Evolutionary conservation across 148 eudicot species (phyloP).

Genomic region (Cornus suecica): DNA sequence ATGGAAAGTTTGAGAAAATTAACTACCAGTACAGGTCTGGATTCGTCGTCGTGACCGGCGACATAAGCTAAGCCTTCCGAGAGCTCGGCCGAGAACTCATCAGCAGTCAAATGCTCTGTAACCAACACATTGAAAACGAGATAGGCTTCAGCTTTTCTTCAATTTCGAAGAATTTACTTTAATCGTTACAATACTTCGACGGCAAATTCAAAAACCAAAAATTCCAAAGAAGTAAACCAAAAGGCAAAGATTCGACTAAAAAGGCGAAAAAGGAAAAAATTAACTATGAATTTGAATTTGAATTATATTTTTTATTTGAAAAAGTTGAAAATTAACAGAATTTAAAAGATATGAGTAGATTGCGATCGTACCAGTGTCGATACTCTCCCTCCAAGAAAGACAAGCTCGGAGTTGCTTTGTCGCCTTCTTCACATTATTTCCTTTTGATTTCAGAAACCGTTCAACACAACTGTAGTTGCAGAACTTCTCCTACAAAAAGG

Average conservation of each 20-base stretch:
- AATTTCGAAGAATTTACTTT: slow-evolving; percentile 10
- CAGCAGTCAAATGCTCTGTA: slow-evolving; percentile 78
- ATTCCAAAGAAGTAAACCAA: not conserved
- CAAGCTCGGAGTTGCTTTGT: slow-evolving; percentile 74
- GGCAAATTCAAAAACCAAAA: slow-evolving; percentile 3
- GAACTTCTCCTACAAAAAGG: slow-evolving; percentile 66
- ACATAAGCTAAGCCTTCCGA: slow-evolving; percentile 93
- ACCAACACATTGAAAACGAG: not conserved
- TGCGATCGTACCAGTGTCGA: slow-evolving; percentile 53
- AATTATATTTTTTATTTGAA: too few relatives aligned
- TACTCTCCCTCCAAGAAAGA: slow-evolving; percentile 78
- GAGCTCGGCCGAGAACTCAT: slow-evolving; percentile 89
- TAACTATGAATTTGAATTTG: not conserved
- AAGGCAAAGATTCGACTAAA: slow-evolving; percentile 23
- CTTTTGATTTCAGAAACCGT: slow-evolving; percentile 76
- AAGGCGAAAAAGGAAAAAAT: slow-evolving; percentile 4
- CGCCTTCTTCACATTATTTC: slow-evolving; percentile 83
- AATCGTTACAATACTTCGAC: slow-evolving; percentile 29
- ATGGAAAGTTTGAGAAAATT: slow-evolving; percentile 13
- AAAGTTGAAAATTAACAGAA: not conserved
- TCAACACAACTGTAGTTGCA: slow-evolving; percentile 86
- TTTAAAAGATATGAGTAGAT: not conserved
- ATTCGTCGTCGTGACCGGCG: slow-evolving; percentile 85
- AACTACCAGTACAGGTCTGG: slow-evolving; percentile 73
- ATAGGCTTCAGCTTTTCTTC: slow-evolving; percentile 1